These are phyloP conservation scores for Petunia hybrid DNA, from an alignment of 305 asterid genomes.

Conservation along the genomic window DNA sequence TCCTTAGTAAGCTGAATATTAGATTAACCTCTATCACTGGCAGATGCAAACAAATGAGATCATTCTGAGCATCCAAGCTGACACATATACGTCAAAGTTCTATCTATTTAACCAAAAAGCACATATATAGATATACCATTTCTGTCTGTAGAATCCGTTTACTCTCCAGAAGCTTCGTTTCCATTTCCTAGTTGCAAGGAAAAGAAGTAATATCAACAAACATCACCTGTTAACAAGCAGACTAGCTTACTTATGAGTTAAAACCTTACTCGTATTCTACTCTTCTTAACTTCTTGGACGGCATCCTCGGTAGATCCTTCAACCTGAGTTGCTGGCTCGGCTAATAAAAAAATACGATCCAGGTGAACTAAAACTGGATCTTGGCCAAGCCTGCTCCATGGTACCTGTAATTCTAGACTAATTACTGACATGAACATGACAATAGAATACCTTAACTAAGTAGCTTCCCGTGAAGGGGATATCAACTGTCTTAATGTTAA, in stretches of 20 bases:
- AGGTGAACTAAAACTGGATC: constrained; percentile 93
- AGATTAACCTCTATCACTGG: constrained; percentile 11
- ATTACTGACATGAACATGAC: constrained; percentile 37
- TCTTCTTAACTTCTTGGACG: constrained; percentile 88
- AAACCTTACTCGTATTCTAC: constrained; percentile 74
- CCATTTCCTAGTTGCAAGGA: constrained; percentile 72
- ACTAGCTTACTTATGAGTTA: constrained; percentile 33
- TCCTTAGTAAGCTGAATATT: constrained; percentile 26
- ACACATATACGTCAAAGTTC: neutral
- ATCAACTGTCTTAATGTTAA: neutral
- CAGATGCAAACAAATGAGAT: constrained; percentile 12
- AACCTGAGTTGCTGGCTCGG: constrained; percentile 97
- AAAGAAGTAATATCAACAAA: constrained; percentile 34
- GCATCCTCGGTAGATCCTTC: constrained; percentile 97
- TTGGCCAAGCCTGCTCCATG: constrained; percentile 99
- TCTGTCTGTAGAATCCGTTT: constrained; percentile 68
- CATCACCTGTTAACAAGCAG: constrained; percentile 5
- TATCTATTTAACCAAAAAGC: constrained; percentile 26
- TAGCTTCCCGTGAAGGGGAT: constrained; percentile 1
- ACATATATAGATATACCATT: constrained; percentile 61
- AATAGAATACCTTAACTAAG: constrained; percentile 20
- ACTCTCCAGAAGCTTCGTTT: constrained; percentile 88
- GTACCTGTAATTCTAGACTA: constrained; percentile 65
- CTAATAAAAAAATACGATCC: constrained; percentile 89
- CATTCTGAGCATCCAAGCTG: constrained; percentile 19